These are phyloP conservation scores for Talaromyces adpressus DNA, from an alignment of 495 filamentous ascomycete genomes.

Conservation along the genomic window DNA sequence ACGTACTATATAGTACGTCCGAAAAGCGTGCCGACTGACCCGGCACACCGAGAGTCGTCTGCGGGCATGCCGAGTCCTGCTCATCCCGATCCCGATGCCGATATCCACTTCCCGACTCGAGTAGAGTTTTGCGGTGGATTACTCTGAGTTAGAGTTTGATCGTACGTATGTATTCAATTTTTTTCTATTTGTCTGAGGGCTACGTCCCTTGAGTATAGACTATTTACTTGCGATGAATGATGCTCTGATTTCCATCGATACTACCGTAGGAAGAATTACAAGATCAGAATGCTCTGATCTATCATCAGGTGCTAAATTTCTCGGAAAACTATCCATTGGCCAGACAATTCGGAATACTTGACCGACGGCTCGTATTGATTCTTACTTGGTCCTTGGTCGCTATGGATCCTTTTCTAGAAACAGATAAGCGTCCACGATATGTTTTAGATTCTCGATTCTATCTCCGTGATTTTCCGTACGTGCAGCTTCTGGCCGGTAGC, in stretches of 20 bases:
- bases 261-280: too few relatives aligned
- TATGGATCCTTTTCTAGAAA: conserved; percentile 3
- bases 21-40: not conserved
- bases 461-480: not conserved
- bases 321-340: too few relatives aligned
- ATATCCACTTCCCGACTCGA: not conserved
- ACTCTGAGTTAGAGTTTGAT: too few relatives aligned
- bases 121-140: too few relatives aligned
- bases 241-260: too few relatives aligned
- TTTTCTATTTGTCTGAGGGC: too few relatives aligned
- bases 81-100: not conserved
- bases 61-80: not conserved
- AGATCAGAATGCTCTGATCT: too few relatives aligned
- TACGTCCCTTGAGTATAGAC: too few relatives aligned
- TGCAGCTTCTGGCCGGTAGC: not conserved
- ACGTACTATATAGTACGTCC: not conserved
- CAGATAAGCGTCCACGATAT: conserved; percentile 1
- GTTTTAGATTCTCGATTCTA: not conserved
- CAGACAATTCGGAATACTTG: not conserved
- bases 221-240: too few relatives aligned
- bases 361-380: not conserved
- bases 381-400: not conserved
- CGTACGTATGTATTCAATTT: too few relatives aligned
- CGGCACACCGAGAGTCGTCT: not conserved
- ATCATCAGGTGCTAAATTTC: too few relatives aligned